Base-by-base conservation (phyloP, 768 basidiomycete species). In the Boletus sp. region DNA sequence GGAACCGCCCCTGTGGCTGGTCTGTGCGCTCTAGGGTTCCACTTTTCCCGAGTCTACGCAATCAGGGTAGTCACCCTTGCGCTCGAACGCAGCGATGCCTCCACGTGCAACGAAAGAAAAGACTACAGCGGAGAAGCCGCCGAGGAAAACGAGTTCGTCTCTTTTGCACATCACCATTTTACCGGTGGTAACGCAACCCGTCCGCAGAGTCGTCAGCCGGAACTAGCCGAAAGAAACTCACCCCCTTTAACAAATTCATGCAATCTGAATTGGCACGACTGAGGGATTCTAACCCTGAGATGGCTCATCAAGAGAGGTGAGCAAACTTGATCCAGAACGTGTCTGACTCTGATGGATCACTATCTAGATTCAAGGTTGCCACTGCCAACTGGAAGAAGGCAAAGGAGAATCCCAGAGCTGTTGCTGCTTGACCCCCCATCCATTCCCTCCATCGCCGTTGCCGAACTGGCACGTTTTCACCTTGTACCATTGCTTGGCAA, bases 221-320 rank as follows among this genome's bases (percentile, higher is more conserved):
- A 35, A 72, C 73, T 17, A 73, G 73, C 65, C 80, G 77, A 69
- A 88, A 79, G 69, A 81, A 81, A 69, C 74, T 88, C 44, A 84
- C 83, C 34, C 79, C 81, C 14, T 92, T 87, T 73, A 91, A 91
- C 69, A 87, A 85, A 69, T 92, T 86, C 69, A 76, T 90, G 87
- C 83, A 88, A 78, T 74, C 79, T 21, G 88, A 90, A 69, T 83
- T 90, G 78, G 83, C 84, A 33, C 84, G 87, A 53, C 77, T 91
- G 69, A 90, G 88, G 76, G 85, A 87, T 62, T 75, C 81, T 17
- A 79, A 90, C 59, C 89, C 89, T 32, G 80, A 85, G 50, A 80
- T 89, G 64, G 64, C 78, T 32, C 89, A 90, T 72, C 83, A 83
- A 66, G 87, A 89, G 56, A 79, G 89, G 88, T 90, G 51, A 60